Evolutionary conservation across 139 green algal genomes (phyloP).

Genomic region (Volvox reticuliferus): DNA sequence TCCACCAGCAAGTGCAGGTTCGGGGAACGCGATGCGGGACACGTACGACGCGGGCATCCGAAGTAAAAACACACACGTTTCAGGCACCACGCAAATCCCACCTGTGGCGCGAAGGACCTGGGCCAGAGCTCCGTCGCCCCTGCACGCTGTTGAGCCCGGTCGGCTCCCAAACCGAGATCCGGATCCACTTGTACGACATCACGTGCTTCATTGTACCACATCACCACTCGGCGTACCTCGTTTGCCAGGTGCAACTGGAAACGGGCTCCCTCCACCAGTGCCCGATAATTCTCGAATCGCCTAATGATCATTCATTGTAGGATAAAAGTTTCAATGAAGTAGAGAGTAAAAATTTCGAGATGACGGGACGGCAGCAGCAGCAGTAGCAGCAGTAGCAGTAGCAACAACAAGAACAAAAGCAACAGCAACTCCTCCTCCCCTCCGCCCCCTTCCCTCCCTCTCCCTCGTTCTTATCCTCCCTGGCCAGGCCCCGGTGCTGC

Average conservation of each 20-base stretch:
- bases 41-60: too few species aligned
- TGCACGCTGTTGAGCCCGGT: not conserved
- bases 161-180: not conserved
- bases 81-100: not conserved
- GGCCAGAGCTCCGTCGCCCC: slow-evolving; percentile 4
- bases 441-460: too few species aligned
- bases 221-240: slow-evolving; percentile 14
- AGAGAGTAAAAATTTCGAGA: not conserved
- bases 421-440: not conserved
- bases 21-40: too few species aligned
- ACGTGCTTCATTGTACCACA: slow-evolving; percentile 13
- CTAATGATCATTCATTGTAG: too few species aligned
- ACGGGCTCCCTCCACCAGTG: slow-evolving; percentile 51
- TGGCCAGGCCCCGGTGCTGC: too few species aligned
- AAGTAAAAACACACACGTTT: too few species aligned
- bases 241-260: slow-evolving; percentile 50
- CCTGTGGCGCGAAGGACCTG: not conserved
- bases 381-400: not conserved
- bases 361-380: not conserved
- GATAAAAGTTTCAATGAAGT: not conserved
- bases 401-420: not conserved
- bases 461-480: too few species aligned
- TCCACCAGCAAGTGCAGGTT: too few species aligned
- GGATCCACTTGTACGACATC: slow-evolving; percentile 24
- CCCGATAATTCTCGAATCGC: slow-evolving; percentile 40